phyloP scores from a whole-genome alignment of 805 yeast genomes.

The Lipomyces yamanashiensis region DNA sequence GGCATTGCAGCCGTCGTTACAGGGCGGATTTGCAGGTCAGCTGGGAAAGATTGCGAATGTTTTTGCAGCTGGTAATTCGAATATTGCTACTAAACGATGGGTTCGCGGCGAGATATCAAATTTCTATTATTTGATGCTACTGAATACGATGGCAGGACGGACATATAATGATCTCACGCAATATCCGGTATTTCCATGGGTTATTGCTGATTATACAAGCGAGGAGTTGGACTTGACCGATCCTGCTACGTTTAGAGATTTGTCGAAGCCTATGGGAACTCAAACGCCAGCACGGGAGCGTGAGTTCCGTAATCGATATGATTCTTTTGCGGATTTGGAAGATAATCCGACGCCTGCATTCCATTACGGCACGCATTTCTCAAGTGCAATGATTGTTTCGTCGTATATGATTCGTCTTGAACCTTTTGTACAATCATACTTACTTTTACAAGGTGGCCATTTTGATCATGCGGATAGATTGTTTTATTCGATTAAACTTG shows the following conservation, averaged over 20 bases:
- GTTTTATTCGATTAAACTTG: slow-evolving; percentile 71
- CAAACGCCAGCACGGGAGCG: slow-evolving; percentile 64
- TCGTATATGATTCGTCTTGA: slow-evolving; percentile 75
- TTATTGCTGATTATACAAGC: slow-evolving; percentile 79
- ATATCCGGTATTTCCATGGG: slow-evolving; percentile 93
- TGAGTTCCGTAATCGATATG: slow-evolving; percentile 71
- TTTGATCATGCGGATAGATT: slow-evolving; percentile 88
- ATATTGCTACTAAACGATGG: slow-evolving; percentile 71
- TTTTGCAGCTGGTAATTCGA: slow-evolving; percentile 47
- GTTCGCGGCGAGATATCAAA: slow-evolving; percentile 76
- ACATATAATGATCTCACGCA: slow-evolving; percentile 89
- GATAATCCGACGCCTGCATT: slow-evolving; percentile 73
- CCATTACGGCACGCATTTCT: slow-evolving; percentile 92
- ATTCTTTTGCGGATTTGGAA: slow-evolving; percentile 65
- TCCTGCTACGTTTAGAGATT: slow-evolving; percentile 69
- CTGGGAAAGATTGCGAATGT: slow-evolving; percentile 55
- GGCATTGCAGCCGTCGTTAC: slow-evolving; percentile 34
- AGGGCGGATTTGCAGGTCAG: slow-evolving; percentile 41
- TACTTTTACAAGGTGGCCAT: slow-evolving; percentile 81
- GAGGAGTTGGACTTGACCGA: slow-evolving; percentile 67
- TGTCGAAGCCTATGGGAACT: slow-evolving; percentile 91
- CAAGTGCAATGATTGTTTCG: slow-evolving; percentile 91
- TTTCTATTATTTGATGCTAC: slow-evolving; percentile 76
- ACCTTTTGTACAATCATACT: slow-evolving; percentile 80
- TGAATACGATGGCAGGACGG: slow-evolving; percentile 85